These are phyloP conservation scores for Vaccinium darrowii DNA, from an alignment of 148 eudicot genomes.

Conservation along the genomic window DNA sequence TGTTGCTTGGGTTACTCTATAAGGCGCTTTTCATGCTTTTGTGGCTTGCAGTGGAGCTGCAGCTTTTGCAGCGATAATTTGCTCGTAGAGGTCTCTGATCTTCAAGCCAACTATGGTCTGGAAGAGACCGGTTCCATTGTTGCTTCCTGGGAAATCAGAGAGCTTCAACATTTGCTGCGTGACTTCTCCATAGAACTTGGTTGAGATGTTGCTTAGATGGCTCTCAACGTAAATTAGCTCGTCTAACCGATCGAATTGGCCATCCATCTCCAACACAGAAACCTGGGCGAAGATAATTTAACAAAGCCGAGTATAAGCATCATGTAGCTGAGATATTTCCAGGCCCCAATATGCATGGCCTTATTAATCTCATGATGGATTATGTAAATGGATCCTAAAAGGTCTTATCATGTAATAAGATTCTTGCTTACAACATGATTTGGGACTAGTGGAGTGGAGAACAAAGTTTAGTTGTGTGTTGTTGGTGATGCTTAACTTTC, in stretches of 20 bases:
- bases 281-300: conserved; percentile 44
- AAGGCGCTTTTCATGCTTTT: conserved; percentile 44
- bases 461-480: neutral
- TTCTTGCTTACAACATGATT: neutral
- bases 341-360: neutral
- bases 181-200: conserved; percentile 97
- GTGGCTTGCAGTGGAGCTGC: conserved; percentile 60
- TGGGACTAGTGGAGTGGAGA: neutral
- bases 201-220: conserved; percentile 94
- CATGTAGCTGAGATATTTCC: neutral
- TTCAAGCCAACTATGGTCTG: conserved; percentile 93
- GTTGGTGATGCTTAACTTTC: neutral
- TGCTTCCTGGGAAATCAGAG: conserved; percentile 94
- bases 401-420: neutral
- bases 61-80: conserved; percentile 51
- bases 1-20: neutral
- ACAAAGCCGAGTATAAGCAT: neutral
- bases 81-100: conserved; percentile 96
- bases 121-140: conserved; percentile 96
- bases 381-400: neutral
- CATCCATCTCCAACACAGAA: conserved; percentile 95
- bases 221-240: conserved; percentile 96
- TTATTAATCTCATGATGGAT: neutral
- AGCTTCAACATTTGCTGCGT: conserved; percentile 99
- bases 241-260: conserved; percentile 95